Evolutionary conservation across 768 basidiomycete genomes (phyloP).

Genomic region (Kwoniella dendrophila): DNA sequence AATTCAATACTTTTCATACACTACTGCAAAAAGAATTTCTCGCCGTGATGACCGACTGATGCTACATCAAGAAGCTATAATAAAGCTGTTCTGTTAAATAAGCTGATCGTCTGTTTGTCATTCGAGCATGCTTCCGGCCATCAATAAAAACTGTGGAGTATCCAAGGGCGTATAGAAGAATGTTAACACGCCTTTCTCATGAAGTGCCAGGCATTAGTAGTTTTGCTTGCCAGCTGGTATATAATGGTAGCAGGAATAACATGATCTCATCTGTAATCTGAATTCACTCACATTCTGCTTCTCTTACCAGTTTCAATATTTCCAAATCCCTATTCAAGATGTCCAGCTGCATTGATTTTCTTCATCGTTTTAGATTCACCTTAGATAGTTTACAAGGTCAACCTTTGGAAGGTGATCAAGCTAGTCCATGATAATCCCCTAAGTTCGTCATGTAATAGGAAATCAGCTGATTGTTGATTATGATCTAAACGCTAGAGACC

Average conservation of each 20-base stretch:
- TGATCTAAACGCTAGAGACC: neutral
- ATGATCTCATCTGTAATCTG: neutral
- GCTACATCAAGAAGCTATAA: no score
- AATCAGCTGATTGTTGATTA: neutral
- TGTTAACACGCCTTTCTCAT: no score
- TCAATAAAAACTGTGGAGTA: no score
- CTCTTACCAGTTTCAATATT: neutral
- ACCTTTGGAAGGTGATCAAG: conserved; percentile 8
- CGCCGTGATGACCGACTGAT: neutral
- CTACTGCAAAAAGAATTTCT: neutral
- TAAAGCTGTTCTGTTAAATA: no score
- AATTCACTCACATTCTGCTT: neutral
- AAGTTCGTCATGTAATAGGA: no score
- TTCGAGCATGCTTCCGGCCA: neutral
- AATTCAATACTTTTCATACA: no score
- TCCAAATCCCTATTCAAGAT: neutral
- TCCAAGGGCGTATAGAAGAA: no score
- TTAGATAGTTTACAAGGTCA: conserved; percentile 10
- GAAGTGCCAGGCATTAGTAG: no score
- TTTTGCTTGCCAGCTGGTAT: neutral
- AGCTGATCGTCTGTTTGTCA: no score
- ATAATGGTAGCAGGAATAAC: neutral
- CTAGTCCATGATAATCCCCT: no score
- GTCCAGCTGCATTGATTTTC: no score
- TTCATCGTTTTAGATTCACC: conserved; percentile 1